These are phyloP conservation scores for Paecilomyces fulvus DNA, from an alignment of 2,329 filamentous ascomycete genomes.

Conservation along the genomic window DNA sequence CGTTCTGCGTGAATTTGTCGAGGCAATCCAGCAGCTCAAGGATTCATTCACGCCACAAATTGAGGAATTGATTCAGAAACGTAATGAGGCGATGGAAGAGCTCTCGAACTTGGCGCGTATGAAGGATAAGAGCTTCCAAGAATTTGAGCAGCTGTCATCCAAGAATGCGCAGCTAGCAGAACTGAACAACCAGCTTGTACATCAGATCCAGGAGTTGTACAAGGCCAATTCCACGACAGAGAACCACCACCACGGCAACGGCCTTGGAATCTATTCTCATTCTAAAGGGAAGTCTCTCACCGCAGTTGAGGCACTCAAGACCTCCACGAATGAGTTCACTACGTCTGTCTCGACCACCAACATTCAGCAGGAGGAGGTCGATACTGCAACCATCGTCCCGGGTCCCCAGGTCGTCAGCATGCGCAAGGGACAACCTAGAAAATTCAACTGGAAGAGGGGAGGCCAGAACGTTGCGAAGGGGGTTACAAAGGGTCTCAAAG, in stretches of 20 bases:
- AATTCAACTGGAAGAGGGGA: constrained; percentile 98
- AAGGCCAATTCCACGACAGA: constrained; percentile 54
- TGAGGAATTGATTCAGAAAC: constrained; percentile 82
- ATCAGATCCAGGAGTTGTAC: constrained; percentile 88
- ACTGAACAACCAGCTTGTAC: constrained; percentile 90
- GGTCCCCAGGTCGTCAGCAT: constrained; percentile 94
- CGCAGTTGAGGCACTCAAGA: constrained; percentile 37
- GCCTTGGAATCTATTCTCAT: constrained; percentile 55
- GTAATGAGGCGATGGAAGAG: constrained; percentile 76
- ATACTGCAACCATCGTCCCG: constrained; percentile 50
- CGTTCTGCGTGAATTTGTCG: constrained; percentile 54
- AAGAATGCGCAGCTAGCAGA: constrained; percentile 93
- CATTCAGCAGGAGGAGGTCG: constrained; percentile 58
- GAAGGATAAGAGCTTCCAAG: constrained; percentile 86
- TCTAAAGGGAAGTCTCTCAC: constrained; percentile 43
- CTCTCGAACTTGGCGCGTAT: constrained; percentile 72
- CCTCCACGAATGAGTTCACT: constrained; percentile 42
- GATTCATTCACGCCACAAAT: constrained; percentile 68
- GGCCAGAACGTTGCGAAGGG: constrained; percentile 90
- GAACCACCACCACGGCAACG: constrained; percentile 33
- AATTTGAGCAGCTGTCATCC: constrained; percentile 88
- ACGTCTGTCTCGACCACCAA: constrained; percentile 48
- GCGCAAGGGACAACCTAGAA: constrained; percentile 85
- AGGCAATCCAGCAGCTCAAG: constrained; percentile 60
- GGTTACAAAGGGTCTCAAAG: constrained; percentile 87